phyloP scores from a whole-genome alignment of 2,329 filamentous ascomycete genomes.

The Phialemoniopsis sp. region DNA sequence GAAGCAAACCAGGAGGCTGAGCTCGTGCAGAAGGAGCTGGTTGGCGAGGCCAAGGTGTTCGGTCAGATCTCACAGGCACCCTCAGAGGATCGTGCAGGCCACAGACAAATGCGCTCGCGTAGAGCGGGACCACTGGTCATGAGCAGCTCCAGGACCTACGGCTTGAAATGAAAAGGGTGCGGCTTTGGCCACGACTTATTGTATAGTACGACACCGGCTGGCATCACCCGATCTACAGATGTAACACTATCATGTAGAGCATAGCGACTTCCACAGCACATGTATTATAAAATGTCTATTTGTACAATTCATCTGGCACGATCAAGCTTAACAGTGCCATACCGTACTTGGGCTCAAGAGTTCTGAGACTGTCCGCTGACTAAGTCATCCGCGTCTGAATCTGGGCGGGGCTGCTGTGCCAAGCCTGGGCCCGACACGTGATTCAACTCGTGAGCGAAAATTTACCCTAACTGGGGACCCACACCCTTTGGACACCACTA shows the following conservation, averaged over 20 bases:
- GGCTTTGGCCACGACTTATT: too few species aligned
- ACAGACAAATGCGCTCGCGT: conserved; percentile 3
- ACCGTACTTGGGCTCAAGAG: too few species aligned
- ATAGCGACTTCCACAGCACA: too few species aligned
- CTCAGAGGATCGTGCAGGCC: conserved; percentile 12
- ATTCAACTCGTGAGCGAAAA: neutral
- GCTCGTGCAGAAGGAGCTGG: conserved; percentile 41
- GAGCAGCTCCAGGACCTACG: conserved; percentile 32
- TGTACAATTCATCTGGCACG: neutral
- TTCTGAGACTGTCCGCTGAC: too few species aligned
- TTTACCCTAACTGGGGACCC: conserved; percentile 4
- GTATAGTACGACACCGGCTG: neutral
- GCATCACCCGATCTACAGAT: too few species aligned
- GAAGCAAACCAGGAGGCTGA: conserved; percentile 31
- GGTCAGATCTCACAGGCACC: conserved; percentile 24
- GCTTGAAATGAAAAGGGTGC: conserved; percentile 17
- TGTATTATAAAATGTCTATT: too few species aligned
- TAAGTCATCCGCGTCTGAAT: too few species aligned
- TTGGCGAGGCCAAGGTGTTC: conserved; percentile 25
- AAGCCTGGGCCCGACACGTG: too few species aligned
- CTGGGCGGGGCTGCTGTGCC: too few species aligned
- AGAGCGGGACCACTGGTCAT: conserved; percentile 10
- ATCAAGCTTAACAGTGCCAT: too few species aligned
- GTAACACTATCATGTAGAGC: conserved; percentile 1
- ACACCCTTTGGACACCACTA: conserved; percentile 12